Conservation (phyloP, 164 flowering plant genomes). For the Platanus orientalis region DNA sequence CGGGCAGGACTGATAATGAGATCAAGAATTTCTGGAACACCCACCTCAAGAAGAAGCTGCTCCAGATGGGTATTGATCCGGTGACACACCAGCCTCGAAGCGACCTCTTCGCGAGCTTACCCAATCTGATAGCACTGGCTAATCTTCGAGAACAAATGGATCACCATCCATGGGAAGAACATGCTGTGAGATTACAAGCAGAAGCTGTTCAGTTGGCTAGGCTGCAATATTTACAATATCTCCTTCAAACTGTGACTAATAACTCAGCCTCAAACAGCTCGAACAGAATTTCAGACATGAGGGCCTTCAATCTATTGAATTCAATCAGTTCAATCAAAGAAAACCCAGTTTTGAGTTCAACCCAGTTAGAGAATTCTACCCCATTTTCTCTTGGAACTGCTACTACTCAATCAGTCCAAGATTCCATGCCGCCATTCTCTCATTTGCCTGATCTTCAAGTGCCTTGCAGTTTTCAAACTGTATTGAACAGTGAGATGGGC, state of each 20-base stretch:
- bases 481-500: constrained; percentile 23
- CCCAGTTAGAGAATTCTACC: constrained; percentile 21
- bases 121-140: constrained; percentile 39
- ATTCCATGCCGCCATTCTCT: constrained; percentile 18
- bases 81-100: constrained; percentile 53
- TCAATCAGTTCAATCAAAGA: constrained; percentile 30
- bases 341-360: constrained; percentile 12
- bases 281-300: constrained; percentile 32
- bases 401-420: constrained; percentile 33
- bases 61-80: constrained; percentile 55
- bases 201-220: constrained; percentile 21
- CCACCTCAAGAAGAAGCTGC: constrained; percentile 49
- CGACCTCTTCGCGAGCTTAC: constrained; percentile 36
- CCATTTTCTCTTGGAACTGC: constrained; percentile 21
- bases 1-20: constrained; percentile 54
- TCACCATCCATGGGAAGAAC: constrained; percentile 16
- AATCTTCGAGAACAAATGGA: constrained; percentile 31
- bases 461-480: constrained; percentile 32
- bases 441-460: constrained; percentile 32
- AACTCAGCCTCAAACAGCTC: constrained; percentile 8
- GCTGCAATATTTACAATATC: constrained; percentile 55
- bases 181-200: constrained; percentile 15
- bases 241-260: constrained; percentile 43
- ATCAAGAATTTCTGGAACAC: constrained; percentile 62
- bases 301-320: constrained; percentile 33